phyloP scores from a whole-genome alignment of 805 yeast genomes.

The Wickerhamomyces chaumierensis region DNA sequence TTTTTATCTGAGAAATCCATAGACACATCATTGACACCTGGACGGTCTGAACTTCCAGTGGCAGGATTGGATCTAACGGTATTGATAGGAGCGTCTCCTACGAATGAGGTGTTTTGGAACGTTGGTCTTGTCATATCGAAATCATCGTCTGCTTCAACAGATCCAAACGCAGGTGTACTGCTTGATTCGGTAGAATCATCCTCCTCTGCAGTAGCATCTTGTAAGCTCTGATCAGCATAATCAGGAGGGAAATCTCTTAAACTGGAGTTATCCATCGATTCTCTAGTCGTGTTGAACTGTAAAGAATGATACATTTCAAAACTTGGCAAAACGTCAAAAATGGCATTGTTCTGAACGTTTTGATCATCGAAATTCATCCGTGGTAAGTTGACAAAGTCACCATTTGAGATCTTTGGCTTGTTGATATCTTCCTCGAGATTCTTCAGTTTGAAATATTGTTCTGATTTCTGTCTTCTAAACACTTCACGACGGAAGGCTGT shows the following conservation, averaged over 20 bases:
- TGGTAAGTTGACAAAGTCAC: neutral
- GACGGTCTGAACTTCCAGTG: no score
- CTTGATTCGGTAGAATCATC: neutral
- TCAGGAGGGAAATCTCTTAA: conserved; percentile 24
- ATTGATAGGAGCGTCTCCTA: no score
- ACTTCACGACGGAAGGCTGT: conserved; percentile 6
- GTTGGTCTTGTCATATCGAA: no score
- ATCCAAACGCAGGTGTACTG: neutral
- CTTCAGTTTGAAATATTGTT: conserved; percentile 3
- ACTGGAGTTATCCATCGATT: conserved; percentile 18
- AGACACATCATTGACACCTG: neutral
- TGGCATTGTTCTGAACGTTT: conserved; percentile 5
- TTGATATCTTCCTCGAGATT: neutral
- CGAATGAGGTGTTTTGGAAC: no score
- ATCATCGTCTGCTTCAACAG: neutral
- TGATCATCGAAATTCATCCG: no score
- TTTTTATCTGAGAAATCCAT: conserved; percentile 20
- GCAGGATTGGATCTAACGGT: no score
- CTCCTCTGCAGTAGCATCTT: neutral
- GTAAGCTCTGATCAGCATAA: conserved; percentile 19
- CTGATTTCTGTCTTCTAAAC: conserved; percentile 3
- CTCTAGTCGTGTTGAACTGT: conserved; percentile 30
- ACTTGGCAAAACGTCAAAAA: conserved; percentile 52
- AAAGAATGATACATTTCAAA: conserved; percentile 53
- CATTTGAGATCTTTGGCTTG: neutral